Conservation (phyloP, 2,329 filamentous ascomycete species). For the Gremmenia infestans region DNA sequence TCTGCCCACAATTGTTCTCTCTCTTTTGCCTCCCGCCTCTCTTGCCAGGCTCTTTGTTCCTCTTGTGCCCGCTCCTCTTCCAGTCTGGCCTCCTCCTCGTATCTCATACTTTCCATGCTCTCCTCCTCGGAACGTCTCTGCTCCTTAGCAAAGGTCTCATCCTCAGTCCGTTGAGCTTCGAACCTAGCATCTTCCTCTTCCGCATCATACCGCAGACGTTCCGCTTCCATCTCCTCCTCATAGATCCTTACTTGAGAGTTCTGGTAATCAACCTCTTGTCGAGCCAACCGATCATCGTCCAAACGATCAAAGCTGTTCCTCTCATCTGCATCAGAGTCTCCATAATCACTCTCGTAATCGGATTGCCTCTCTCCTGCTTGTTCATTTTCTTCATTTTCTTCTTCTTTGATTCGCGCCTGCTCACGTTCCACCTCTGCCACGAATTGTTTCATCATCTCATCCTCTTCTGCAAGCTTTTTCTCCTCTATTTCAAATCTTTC, state of each 20-base stretch:
- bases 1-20: background rate
- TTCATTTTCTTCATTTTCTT: conserved; percentile 1
- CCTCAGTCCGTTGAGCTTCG: background rate
- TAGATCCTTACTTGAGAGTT: background rate
- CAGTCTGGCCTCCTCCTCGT: background rate
- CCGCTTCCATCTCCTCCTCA: background rate
- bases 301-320: background rate
- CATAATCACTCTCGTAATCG: background rate
- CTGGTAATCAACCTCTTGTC: background rate
- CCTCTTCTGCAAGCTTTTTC: conserved; percentile 10
- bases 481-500: conserved; percentile 11
- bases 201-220: background rate
- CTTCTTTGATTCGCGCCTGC: conserved; percentile 1
- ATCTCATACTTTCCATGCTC: background rate
- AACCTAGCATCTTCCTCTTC: conserved; percentile 1
- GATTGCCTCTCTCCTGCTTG: background rate
- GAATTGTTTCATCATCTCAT: conserved; percentile 14
- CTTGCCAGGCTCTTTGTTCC: background rate
- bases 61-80: background rate
- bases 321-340: background rate
- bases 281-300: background rate
- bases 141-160: conserved; percentile 1
- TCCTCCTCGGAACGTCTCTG: background rate
- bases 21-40: background rate
- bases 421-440: conserved; percentile 8